Evolutionary conservation across 1,284 basidiomycete species (phyloP).

Genomic region (Fomitiporia mediterranea): DNA sequence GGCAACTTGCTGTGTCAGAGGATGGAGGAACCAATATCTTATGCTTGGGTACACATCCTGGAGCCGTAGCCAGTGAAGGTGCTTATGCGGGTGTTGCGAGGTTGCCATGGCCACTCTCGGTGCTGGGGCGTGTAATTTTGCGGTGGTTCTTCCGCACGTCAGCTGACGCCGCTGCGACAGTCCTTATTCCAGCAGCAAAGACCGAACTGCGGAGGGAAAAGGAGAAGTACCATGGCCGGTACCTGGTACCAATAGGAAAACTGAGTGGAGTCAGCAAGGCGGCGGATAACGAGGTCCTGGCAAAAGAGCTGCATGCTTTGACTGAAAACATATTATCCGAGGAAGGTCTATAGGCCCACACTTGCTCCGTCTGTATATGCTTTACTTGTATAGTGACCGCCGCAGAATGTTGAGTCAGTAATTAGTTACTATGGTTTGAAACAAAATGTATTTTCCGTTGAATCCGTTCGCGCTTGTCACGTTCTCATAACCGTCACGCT

Average conservation of each 20-base stretch:
- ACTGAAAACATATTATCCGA: slow-evolving; percentile 20
- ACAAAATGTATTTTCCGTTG: background rate
- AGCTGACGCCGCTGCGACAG: background rate
- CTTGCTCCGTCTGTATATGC: no score
- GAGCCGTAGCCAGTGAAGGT: slow-evolving; percentile 11
- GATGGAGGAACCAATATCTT: slow-evolving; percentile 14
- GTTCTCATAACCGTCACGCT: background rate
- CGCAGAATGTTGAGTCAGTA: background rate
- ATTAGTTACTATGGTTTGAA: background rate
- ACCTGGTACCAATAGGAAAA: slow-evolving; percentile 23
- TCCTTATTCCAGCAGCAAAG: background rate
- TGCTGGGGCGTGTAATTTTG: background rate
- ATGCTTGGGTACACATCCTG: slow-evolving; percentile 22
- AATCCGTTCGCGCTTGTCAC: background rate
- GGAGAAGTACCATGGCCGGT: slow-evolving; percentile 23
- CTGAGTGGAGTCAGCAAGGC: slow-evolving; percentile 20
- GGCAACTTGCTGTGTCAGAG: slow-evolving; percentile 9
- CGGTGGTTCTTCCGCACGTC: background rate
- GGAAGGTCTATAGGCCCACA: slow-evolving; percentile 8
- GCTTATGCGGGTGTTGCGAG: background rate
- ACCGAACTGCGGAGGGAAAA: slow-evolving; percentile 6
- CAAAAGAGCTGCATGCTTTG: slow-evolving; percentile 22
- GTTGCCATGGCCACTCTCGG: slow-evolving; percentile 1
- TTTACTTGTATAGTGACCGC: no score
- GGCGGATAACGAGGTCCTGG: slow-evolving; percentile 21